Percentiles rank a stretch among this genome's conserved stretches.
These are phyloP conservation scores for Omphalea diandra DNA, from an alignment of 441 rosid species.

Conservation along the genomic window DNA sequence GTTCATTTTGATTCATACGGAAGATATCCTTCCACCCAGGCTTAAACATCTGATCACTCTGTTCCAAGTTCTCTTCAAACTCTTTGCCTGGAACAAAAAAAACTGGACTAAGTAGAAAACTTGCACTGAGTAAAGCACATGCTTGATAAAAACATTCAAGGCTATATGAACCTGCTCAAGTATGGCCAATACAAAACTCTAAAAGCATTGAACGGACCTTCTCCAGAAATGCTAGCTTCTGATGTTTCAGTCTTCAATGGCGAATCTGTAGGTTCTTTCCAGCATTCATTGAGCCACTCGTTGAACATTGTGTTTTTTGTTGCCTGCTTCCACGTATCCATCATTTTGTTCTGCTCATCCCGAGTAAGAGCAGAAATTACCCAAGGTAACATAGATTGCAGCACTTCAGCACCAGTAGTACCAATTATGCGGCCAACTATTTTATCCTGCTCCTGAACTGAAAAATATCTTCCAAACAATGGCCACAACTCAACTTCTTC, in stretches of 20 bases:
- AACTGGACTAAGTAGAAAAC: constrained; percentile 24
- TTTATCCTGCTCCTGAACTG: constrained; percentile 62
- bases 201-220: constrained; percentile 42
- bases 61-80: constrained; percentile 54
- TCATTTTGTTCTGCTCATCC: constrained; percentile 71
- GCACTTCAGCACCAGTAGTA: constrained; percentile 72
- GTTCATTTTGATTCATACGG: constrained; percentile 86
- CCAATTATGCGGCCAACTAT: constrained; percentile 69
- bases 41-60: constrained; percentile 68
- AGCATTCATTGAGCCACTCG: constrained; percentile 73
- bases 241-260: constrained; percentile 41
- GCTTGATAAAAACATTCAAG: constrained; percentile 19
- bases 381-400: constrained; percentile 79
- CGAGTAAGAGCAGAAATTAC: constrained; percentile 65
- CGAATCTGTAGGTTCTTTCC: constrained; percentile 54
- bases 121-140: constrained; percentile 14
- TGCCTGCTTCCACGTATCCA: constrained; percentile 78
- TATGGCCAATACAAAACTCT: constrained; percentile 15
- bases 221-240: constrained; percentile 46
- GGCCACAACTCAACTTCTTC: constrained; percentile 78
- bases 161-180: constrained; percentile 24
- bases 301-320: constrained; percentile 69
- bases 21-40: constrained; percentile 98
- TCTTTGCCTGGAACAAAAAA: constrained; percentile 35
- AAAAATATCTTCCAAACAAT: constrained; percentile 53